Conservation (phyloP, 2,329 filamentous ascomycete genomes). For the Colletotrichum somersetense region DNA sequence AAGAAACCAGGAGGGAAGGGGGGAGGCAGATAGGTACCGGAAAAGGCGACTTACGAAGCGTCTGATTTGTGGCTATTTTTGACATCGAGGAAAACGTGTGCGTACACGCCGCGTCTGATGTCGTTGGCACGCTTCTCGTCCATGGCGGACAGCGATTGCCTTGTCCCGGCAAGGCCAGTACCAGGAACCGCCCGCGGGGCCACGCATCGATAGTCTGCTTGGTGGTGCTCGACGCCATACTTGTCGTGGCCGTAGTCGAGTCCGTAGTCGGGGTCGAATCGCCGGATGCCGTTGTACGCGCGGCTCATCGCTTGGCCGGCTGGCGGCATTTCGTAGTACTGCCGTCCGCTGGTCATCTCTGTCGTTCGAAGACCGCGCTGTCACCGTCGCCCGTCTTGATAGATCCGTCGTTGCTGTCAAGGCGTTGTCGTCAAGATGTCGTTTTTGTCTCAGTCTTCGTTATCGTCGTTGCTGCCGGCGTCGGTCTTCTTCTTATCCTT, state of each 20-base stretch:
- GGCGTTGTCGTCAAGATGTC: not conserved
- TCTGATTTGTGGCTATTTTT: slow-evolving; percentile 44
- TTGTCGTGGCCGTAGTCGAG: slow-evolving; percentile 23
- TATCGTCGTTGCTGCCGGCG: not conserved
- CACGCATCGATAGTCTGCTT: slow-evolving; percentile 4
- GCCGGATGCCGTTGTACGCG: slow-evolving; percentile 15
- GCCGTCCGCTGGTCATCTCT: slow-evolving; percentile 35
- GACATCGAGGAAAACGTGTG: slow-evolving; percentile 41
- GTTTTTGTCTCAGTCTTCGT: not conserved
- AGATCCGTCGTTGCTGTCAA: not conserved
- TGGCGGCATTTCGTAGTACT: slow-evolving; percentile 34
- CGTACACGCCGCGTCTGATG: slow-evolving; percentile 39
- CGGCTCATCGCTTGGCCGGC: slow-evolving; percentile 19
- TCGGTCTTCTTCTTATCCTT: not conserved
- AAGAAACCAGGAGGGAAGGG: not conserved
- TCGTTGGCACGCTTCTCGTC: slow-evolving; percentile 43
- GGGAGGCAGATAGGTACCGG: not conserved
- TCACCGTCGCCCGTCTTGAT: not conserved
- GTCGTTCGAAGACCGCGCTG: not conserved
- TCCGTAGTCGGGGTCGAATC: slow-evolving; percentile 36
- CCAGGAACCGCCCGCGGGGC: slow-evolving; percentile 17
- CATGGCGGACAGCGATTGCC: slow-evolving; percentile 43
- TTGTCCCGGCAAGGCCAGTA: slow-evolving; percentile 10
- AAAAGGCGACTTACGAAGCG: slow-evolving; percentile 44
- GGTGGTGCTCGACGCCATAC: slow-evolving; percentile 8